Conservation (phyloP, 1,284 basidiomycete species). For the Testicularia cyperi region DNA sequence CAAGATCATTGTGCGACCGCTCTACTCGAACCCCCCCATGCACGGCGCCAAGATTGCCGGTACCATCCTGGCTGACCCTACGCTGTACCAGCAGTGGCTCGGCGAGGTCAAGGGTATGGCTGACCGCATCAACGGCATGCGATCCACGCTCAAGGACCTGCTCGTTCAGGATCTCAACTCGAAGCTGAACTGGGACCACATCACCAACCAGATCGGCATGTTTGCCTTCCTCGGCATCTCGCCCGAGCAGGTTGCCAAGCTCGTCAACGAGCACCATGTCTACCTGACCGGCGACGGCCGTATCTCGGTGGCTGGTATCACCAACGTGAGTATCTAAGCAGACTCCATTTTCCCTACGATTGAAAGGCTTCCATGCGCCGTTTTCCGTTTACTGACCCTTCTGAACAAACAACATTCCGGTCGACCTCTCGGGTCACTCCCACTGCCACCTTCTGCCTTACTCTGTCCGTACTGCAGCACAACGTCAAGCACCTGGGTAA, state of each 20-base stretch:
- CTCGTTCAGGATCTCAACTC: constrained; percentile 57
- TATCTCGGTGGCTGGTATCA: constrained; percentile 60
- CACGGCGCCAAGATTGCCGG: constrained; percentile 66
- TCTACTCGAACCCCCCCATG: constrained; percentile 97
- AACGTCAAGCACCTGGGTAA: constrained; percentile 55
- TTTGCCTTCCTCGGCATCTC: constrained; percentile 58
- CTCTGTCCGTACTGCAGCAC: constrained; percentile 12
- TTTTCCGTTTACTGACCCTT: too few relatives aligned
- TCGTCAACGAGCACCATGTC: constrained; percentile 59
- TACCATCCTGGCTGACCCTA: constrained; percentile 61
- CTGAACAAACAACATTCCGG: too few relatives aligned
- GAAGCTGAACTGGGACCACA: constrained; percentile 61
- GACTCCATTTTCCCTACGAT: not conserved
- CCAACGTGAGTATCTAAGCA: constrained; percentile 21
- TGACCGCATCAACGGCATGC: constrained; percentile 61
- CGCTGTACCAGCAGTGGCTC: constrained; percentile 62
- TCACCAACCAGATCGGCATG: constrained; percentile 61
- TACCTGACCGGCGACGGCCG: constrained; percentile 61
- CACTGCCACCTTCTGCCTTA: too few relatives aligned
- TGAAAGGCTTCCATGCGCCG: not conserved
- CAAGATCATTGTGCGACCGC: constrained; percentile 92
- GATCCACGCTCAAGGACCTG: constrained; percentile 54
- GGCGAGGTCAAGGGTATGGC: constrained; percentile 61
- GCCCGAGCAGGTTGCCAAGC: constrained; percentile 59
- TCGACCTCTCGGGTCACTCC: too few relatives aligned